Base-by-base conservation (phyloP, 2,329 filamentous ascomycete species). In the Bertia moriformis region DNA sequence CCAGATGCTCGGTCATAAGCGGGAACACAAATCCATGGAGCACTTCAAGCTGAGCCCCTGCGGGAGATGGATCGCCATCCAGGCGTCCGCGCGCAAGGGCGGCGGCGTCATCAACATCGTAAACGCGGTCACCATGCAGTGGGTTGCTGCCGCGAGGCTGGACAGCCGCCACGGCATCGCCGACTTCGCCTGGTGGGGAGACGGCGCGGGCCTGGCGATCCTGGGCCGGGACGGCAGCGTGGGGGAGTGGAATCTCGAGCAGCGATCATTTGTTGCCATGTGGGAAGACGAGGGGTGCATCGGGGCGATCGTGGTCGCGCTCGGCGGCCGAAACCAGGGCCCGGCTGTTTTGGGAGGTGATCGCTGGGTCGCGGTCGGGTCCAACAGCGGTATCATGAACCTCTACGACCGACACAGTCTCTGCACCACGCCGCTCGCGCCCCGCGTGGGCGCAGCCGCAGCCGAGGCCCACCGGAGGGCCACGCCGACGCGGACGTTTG, bases 261-360 rank as follows among this genome's bases (percentile, higher is more conserved):
- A 72, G 18, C 71, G 71, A 41, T 71, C 78, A 10, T 83, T 93
- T 39, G 53, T 93, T 1, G 84, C 78, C 3, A 64, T 88, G 39
- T 98, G 91, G 91, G 69, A 75, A 38, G 91, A 98, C 51, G 86
- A 94, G 50, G 91, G 91, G 43, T 84, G 82, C 20, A 78, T 93
- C n/a, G 87, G 83, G 40, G 87, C 81, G 12, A 93, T 87, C 0
- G 82, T 84, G 14, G 64, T 98, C 40, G 73, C 78, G 2, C 69
- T 96, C 3, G 89, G 91, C 22, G 83, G 83, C 1, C n/a, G n/a
- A n/a, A 66, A 67, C 19, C 66, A 67, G 51, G 79, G 78, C 0
- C 71, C 78, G 4, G 52, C 54, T 3, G 59, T 61, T 33, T 62
- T 88, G 3, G 89, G 88, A 18, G 79, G 78, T 3, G 84, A 94